Conservation (phyloP, 345 rosid species). For the Euphorbia pulcherrima region DNA sequence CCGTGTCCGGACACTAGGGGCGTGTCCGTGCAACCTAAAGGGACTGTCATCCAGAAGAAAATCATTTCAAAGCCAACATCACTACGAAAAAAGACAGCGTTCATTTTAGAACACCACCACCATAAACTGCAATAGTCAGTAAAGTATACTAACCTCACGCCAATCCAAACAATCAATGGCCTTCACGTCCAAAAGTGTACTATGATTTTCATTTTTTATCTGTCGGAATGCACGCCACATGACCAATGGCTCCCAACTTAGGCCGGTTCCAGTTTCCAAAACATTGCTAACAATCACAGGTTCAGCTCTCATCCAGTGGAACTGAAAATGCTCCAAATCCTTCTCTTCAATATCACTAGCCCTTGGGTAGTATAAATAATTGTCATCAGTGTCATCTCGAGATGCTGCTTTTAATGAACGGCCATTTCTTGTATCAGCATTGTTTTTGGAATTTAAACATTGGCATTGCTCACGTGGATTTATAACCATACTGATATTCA, state of each 20-base stretch:
- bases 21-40: too few species aligned
- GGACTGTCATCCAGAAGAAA: too few species aligned
- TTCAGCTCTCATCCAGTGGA: conserved; percentile 73
- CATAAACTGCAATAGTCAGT: background rate
- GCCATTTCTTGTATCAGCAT: conserved; percentile 21
- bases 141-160: conserved; percentile 38
- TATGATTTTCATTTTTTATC: conserved; percentile 32
- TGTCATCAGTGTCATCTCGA: conserved; percentile 46
- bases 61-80: too few species aligned
- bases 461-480: conserved; percentile 28
- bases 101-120: too few species aligned
- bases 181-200: conserved; percentile 34
- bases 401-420: conserved; percentile 52
- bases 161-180: conserved; percentile 64
- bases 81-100: too few species aligned
- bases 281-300: conserved; percentile 62
- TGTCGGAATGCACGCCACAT: conserved; percentile 74
- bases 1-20: too few species aligned
- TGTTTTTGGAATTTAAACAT: conserved; percentile 41
- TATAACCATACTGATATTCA: conserved; percentile 5
- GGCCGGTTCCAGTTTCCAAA: conserved; percentile 51
- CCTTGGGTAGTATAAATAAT: conserved; percentile 58
- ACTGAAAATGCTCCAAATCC: conserved; percentile 61
- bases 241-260: conserved; percentile 88
- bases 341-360: conserved; percentile 34